Conservation (phyloP, 2,329 filamentous ascomycete genomes). For the Clonostachys rhizophaga region DNA sequence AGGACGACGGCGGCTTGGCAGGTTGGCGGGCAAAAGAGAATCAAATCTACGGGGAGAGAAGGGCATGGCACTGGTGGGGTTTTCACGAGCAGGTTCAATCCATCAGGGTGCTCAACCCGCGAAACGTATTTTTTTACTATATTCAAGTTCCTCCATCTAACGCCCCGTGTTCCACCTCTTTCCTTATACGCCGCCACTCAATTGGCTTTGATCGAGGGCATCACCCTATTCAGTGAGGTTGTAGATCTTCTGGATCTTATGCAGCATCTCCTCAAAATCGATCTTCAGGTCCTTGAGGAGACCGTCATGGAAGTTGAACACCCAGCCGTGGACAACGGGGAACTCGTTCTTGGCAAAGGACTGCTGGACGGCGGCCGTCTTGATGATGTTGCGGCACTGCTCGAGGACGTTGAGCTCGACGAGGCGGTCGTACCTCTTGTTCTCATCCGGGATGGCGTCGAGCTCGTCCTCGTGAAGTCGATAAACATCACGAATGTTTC, state of each 20-base stretch:
- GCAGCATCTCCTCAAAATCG: slow-evolving; percentile 52
- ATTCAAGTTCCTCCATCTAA: neutral
- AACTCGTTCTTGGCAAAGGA: slow-evolving; percentile 58
- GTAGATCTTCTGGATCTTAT: slow-evolving; percentile 61
- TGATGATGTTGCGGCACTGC: slow-evolving; percentile 73
- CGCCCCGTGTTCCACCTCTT: neutral
- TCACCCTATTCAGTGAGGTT: slow-evolving; percentile 35
- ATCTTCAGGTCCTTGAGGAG: slow-evolving; percentile 61
- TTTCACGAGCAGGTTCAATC: no score
- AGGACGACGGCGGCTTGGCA: no score
- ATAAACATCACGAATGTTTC: slow-evolving; percentile 72
- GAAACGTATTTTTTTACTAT: no score
- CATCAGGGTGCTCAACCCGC: no score
- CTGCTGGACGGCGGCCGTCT: slow-evolving; percentile 77
- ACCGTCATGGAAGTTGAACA: slow-evolving; percentile 66
- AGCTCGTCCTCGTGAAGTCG: slow-evolving; percentile 67
- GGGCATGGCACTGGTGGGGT: no score
- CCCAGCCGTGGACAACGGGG: slow-evolving; percentile 70
- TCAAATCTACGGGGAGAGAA: no score
- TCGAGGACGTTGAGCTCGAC: slow-evolving; percentile 81
- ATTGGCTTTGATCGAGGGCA: neutral
- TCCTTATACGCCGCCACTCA: neutral
- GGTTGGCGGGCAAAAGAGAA: no score
- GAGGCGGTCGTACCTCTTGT: slow-evolving; percentile 62
- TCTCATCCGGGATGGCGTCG: slow-evolving; percentile 54